Conservation (phyloP, 2,329 filamentous ascomycete genomes). For the Cladosporium sp. region DNA sequence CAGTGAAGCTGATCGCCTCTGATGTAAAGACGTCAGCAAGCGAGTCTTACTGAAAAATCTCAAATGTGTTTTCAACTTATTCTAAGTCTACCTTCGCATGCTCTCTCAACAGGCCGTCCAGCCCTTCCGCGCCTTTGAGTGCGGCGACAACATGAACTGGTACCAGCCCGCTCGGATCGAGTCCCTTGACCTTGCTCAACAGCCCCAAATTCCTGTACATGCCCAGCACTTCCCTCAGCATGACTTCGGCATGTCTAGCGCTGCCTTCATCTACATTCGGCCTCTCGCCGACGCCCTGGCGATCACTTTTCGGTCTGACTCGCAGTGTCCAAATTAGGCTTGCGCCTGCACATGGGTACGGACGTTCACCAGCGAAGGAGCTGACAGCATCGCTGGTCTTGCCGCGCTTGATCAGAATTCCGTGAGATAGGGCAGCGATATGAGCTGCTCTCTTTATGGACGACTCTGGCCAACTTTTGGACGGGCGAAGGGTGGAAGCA, state of each 20-base stretch:
- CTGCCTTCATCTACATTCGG: slow-evolving; percentile 35
- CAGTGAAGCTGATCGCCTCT: background rate
- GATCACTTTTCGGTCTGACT: slow-evolving; percentile 40
- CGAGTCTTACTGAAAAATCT: background rate
- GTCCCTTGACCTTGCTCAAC: slow-evolving; percentile 66
- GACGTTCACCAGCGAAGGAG: background rate
- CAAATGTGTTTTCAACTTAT: background rate
- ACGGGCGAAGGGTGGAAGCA: slow-evolving; percentile 32
- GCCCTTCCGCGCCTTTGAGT: slow-evolving; percentile 65
- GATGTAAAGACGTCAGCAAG: background rate
- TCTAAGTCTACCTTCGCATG: background rate
- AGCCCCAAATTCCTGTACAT: slow-evolving; percentile 70
- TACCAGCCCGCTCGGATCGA: slow-evolving; percentile 53
- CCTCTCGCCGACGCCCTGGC: slow-evolving; percentile 1
- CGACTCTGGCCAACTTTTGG: background rate
- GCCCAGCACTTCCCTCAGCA: slow-evolving; percentile 69
- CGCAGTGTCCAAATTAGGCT: slow-evolving; percentile 52
- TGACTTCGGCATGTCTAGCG: slow-evolving; percentile 54
- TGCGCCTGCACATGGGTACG: slow-evolving; percentile 40
- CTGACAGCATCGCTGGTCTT: slow-evolving; percentile 15
- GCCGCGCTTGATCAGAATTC: slow-evolving; percentile 48
- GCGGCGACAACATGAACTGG: slow-evolving; percentile 78
- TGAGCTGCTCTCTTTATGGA: background rate
- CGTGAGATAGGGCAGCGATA: slow-evolving; percentile 43
- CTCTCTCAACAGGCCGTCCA: slow-evolving; percentile 43